Percentiles rank a stretch among this genome's conserved stretches.
Evolutionary conservation across 148 eudicot genomes (phyloP).

Genomic region (Vaccinium macrocarpon): DNA sequence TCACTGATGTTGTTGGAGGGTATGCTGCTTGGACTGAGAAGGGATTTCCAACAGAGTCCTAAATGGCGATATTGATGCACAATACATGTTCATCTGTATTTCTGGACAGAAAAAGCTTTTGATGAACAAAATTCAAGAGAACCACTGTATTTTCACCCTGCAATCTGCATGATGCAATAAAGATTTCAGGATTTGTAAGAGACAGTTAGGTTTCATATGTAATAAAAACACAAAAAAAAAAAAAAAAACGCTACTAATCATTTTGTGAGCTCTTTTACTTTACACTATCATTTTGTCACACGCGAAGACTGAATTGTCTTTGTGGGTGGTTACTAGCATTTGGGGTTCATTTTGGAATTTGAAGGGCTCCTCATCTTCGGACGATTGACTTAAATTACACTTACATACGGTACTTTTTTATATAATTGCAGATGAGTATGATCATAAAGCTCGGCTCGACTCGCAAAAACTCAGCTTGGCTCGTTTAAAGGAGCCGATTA

Average conservation of each 20-base stretch:
- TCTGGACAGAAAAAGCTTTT: neutral
- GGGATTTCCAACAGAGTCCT: slow-evolving; percentile 45
- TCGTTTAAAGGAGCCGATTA: no score
- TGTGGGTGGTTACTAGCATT: no score
- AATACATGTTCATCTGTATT: neutral
- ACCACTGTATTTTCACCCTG: neutral
- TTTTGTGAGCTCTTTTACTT: neutral
- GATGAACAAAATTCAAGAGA: neutral
- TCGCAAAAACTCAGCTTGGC: no score
- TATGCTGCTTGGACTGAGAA: slow-evolving; percentile 59
- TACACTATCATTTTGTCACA: no score
- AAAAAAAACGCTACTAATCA: neutral
- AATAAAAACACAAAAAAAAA: neutral
- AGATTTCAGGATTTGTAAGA: neutral
- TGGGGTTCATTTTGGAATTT: no score
- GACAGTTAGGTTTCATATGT: slow-evolving; percentile 1
- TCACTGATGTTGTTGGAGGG: slow-evolving; percentile 67
- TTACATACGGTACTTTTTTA: no score
- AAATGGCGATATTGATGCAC: neutral
- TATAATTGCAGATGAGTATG: no score
- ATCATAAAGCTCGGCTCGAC: no score
- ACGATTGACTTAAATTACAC: no score
- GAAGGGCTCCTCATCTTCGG: no score
- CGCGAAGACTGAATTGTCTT: no score
- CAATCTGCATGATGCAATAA: neutral